These are phyloP conservation scores for Hortiboletus campestris DNA, from an alignment of 768 basidiomycete species.

Conservation along the genomic window DNA sequence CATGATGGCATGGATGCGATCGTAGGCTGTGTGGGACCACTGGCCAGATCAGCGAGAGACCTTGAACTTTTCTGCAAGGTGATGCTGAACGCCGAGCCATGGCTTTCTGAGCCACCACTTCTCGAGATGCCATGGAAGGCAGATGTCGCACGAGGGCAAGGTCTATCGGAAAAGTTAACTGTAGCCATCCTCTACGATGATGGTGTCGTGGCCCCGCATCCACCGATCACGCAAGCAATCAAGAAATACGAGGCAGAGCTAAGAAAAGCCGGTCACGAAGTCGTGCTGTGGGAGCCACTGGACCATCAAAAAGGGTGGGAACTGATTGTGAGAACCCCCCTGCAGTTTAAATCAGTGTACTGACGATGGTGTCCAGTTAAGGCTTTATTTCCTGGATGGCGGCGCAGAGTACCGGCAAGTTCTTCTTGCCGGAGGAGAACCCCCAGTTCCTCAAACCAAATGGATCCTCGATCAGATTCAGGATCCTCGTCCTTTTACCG, in stretches of 20 bases:
- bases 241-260: slow-evolving; percentile 39
- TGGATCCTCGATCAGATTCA: slow-evolving; percentile 45
- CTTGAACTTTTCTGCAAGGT: slow-evolving; percentile 47
- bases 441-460: slow-evolving; percentile 39
- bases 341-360: slow-evolving; percentile 3
- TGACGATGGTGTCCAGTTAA: slow-evolving; percentile 31
- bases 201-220: slow-evolving; percentile 48
- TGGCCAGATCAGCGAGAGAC: slow-evolving; percentile 48
- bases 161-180: slow-evolving; percentile 40
- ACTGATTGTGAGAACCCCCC: slow-evolving; percentile 37
- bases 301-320: slow-evolving; percentile 46
- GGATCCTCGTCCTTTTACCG: slow-evolving; percentile 36
- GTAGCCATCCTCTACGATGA: slow-evolving; percentile 52
- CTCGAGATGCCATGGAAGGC: slow-evolving; percentile 50
- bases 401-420: slow-evolving; percentile 44
- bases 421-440: slow-evolving; percentile 34
- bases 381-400: slow-evolving; percentile 50
- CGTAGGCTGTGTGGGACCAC: slow-evolving; percentile 47
- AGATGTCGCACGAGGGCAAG: slow-evolving; percentile 37
- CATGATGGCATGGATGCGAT: slow-evolving; percentile 55
- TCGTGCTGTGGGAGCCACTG: slow-evolving; percentile 47
- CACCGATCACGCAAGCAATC: slow-evolving; percentile 45
- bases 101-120: slow-evolving; percentile 46
- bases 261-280: slow-evolving; percentile 47
- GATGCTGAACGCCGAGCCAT: slow-evolving; percentile 47